Evolutionary conservation across 1,139 yeast species (phyloP).

Genomic region (Taiozyma sp.): DNA sequence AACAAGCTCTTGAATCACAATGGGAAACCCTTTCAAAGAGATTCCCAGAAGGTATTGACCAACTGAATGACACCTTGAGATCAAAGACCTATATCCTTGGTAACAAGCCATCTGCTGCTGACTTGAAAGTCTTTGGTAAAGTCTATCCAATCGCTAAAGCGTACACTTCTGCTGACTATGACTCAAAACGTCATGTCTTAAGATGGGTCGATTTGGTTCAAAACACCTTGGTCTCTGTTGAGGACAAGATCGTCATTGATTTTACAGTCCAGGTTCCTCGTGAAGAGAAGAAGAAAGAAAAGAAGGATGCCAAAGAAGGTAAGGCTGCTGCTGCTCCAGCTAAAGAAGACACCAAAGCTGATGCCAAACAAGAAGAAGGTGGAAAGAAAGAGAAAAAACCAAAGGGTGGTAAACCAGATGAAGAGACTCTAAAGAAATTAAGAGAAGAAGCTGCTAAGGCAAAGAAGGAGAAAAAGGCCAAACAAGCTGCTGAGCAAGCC

Average conservation of each 20-base stretch:
- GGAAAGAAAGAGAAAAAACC: conserved; percentile 31
- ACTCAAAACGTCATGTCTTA: conserved; percentile 74
- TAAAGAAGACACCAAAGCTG: conserved; percentile 25
- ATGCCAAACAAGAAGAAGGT: conserved; percentile 7
- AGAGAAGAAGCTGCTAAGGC: conserved; percentile 67
- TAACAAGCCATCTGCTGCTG: conserved; percentile 59
- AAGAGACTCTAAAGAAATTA: conserved; percentile 58
- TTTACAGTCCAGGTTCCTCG: conserved; percentile 62
- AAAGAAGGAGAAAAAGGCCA: conserved; percentile 74
- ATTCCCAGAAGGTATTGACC: conserved; percentile 48
- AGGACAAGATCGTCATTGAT: conserved; percentile 51
- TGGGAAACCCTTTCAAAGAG: conserved; percentile 68
- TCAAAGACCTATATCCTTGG: conserved; percentile 68
- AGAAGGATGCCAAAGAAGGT: conserved; percentile 35
- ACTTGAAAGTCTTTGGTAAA: conserved; percentile 62
- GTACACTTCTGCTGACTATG: conserved; percentile 42
- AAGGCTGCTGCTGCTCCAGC: conserved; percentile 25
- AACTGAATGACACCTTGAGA: conserved; percentile 68
- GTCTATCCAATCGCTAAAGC: conserved; percentile 55
- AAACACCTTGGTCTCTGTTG: conserved; percentile 48
- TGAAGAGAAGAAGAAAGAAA: conserved; percentile 59
- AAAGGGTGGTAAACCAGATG: conserved; percentile 44
- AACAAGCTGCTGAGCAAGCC: conserved; percentile 54
- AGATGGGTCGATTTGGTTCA: conserved; percentile 93
- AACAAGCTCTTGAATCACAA: conserved; percentile 75